Conservation (phyloP, 2,329 filamentous ascomycete genomes). For the Alternaria sp. region DNA sequence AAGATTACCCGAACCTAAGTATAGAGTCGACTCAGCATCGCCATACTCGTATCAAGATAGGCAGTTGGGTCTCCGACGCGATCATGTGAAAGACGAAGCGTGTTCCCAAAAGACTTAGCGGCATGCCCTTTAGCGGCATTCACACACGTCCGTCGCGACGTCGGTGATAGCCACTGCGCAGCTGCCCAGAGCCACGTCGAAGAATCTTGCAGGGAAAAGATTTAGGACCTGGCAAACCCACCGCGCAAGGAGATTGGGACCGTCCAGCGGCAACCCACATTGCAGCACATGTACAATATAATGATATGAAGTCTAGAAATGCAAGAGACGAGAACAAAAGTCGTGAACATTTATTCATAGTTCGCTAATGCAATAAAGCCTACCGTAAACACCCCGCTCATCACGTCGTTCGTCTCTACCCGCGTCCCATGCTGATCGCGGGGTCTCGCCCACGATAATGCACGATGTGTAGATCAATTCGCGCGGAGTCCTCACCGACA, state of each 20-base stretch:
- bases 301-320: background rate
- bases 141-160: background rate
- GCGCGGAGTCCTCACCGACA: background rate
- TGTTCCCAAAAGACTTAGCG: too few species aligned
- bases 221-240: background rate
- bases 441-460: background rate
- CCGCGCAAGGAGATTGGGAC: background rate
- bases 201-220: background rate
- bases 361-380: background rate
- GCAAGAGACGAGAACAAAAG: background rate
- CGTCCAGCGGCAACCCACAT: background rate
- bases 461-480: background rate
- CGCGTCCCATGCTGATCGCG: background rate
- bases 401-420: background rate
- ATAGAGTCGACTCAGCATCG: background rate
- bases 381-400: background rate
- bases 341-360: background rate
- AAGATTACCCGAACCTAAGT: conserved; percentile 15
- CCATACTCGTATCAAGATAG: background rate
- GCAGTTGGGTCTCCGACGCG: background rate
- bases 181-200: too few species aligned
- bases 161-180: background rate
- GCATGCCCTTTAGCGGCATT: too few species aligned
- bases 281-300: background rate
- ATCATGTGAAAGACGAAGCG: too few species aligned